Base-by-base conservation (phyloP, 805 yeast species). In the Nakazawaea siamensis region DNA sequence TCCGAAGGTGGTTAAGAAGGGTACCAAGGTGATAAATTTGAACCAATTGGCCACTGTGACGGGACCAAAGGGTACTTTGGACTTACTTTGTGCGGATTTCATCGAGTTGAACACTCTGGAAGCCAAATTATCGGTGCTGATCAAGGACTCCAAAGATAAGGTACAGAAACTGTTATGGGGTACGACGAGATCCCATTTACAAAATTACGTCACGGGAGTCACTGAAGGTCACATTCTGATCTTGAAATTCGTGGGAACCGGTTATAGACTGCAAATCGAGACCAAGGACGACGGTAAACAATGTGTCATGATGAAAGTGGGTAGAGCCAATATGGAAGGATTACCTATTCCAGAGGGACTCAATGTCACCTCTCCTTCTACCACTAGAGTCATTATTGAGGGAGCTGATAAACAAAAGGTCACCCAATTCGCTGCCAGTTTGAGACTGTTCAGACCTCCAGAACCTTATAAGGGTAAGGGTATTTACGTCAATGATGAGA, bases 391-490 rank as follows among this genome's bases (percentile, higher is more conserved):
- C 35, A 68, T 90, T 38, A 63, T 92, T 18, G 94, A 85, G 60
- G 97, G 98, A 18, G 63, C 77, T 29, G 80, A 90, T 58, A 83
- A 85, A 58, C 95, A 88, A 57, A 79, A 80, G 53, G 88, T 92
- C 32, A 80, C 76, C 52, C 68, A 80, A 36, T 86, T 84, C 59
- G 98, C 97, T 14, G 95, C 95, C 12, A 74, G 76, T 38, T 68
- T 92, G 45, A 79, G 97, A 57, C 74, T 73, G 48, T 76, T 76
- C 67, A 85, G 84, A 55, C 94, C 94, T 42, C 99, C 99, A 30
- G 99, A 92, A 64, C 97, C 97, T 26, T 92, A 92, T 60, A 92
- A 92, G 64, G 98, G 98, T 55, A 94, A 94, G 49, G 99, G 99
- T 53, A 81, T 92, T 33, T 92, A 81, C 55, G 80, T 92, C 33